Conservation (phyloP, 768 basidiomycete genomes). For the Lactifluus piperatus region DNA sequence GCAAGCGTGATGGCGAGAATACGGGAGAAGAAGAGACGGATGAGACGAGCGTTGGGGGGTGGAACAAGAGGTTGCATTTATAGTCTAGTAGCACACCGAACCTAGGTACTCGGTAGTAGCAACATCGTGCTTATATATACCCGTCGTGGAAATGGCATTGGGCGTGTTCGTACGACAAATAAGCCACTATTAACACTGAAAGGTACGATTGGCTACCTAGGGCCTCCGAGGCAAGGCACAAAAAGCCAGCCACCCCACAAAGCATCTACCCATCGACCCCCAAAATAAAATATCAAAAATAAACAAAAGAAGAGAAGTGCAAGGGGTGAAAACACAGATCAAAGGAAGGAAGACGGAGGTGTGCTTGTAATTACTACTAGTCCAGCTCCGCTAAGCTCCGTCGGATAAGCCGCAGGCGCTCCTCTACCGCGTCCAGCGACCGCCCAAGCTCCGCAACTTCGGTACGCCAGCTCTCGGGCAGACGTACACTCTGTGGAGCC, state of each 20-base stretch:
- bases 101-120: no score
- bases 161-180: no score
- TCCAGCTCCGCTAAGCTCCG: slow-evolving; percentile 9
- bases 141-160: no score
- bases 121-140: no score
- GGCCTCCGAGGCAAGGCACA: no score
- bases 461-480: slow-evolving; percentile 18
- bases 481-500: not conserved
- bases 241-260: no score
- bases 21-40: not conserved
- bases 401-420: slow-evolving; percentile 11
- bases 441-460: slow-evolving; percentile 10
- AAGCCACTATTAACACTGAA: no score
- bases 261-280: no score
- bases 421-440: slow-evolving; percentile 12
- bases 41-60: not conserved
- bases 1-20: not conserved
- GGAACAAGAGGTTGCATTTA: not conserved
- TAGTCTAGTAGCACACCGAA: no score
- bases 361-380: not conserved
- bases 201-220: no score
- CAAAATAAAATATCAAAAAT: not conserved
- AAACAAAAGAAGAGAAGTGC: not conserved
- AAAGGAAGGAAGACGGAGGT: not conserved
- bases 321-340: not conserved